Conservation (phyloP, 73 alveolate species). For the Paramecium sonneborni region DNA sequence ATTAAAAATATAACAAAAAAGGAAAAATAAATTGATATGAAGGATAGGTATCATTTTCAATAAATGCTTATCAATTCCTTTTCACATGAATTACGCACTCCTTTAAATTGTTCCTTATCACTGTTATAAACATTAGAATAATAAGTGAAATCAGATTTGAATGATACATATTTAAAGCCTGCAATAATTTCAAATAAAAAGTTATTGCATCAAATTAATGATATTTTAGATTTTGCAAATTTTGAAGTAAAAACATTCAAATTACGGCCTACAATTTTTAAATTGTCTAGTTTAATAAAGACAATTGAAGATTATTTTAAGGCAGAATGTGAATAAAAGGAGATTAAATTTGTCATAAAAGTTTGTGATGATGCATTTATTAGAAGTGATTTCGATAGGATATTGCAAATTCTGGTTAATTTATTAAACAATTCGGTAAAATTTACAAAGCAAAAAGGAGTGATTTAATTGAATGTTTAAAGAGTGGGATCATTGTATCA, state of each 20-base stretch:
- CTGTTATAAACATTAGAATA: conserved; percentile 1
- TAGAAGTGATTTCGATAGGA: conserved; percentile 8
- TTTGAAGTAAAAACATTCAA: conserved; percentile 27
- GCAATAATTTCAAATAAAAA: background rate
- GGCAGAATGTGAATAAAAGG: background rate
- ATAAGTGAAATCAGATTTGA: background rate
- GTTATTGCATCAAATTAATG: conserved; percentile 56
- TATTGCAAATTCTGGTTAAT: background rate
- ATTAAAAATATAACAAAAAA: background rate
- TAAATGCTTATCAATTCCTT: conserved; percentile 18
- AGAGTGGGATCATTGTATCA: background rate
- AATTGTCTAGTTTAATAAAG: background rate
- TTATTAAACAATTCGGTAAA: conserved; percentile 2
- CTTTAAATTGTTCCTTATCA: conserved; percentile 52
- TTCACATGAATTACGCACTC: conserved; percentile 64
- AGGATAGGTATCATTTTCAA: background rate
- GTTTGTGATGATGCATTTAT: background rate
- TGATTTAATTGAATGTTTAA: background rate
- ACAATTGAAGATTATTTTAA: background rate
- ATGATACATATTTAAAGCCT: conserved; percentile 30
- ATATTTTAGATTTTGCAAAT: conserved; percentile 60
- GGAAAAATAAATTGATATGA: background rate
- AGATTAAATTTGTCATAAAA: background rate
- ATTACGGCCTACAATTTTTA: background rate
- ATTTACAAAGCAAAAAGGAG: background rate